phyloP scores from a whole-genome alignment of 106 monocot genomes.

The Dactylorhiza incarnata region DNA sequence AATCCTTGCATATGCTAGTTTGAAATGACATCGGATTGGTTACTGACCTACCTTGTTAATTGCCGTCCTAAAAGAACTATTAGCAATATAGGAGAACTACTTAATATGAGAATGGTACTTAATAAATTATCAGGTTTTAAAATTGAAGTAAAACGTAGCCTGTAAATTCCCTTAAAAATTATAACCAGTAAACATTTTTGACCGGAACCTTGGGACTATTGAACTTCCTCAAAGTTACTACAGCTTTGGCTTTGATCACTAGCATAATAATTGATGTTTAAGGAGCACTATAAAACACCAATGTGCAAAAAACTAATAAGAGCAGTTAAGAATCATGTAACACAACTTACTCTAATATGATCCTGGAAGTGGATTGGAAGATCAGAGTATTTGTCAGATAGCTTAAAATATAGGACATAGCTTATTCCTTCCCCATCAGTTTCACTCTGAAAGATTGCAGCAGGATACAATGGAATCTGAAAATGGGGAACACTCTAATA shows the following conservation, averaged over 20 bases:
- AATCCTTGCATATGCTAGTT: no score
- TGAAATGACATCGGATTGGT: no score
- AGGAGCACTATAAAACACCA: neutral
- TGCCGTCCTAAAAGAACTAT: no score
- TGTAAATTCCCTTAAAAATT: neutral
- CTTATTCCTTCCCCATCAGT: slow-evolving; percentile 71
- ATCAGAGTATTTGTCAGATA: slow-evolving; percentile 49
- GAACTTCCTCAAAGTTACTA: neutral
- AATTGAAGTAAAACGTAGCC: neutral
- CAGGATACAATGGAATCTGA: slow-evolving; percentile 65
- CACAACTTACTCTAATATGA: slow-evolving; percentile 44
- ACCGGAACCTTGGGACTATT: neutral
- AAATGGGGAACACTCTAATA: slow-evolving; percentile 1
- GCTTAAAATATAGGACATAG: slow-evolving; percentile 54
- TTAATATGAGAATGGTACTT: no score
- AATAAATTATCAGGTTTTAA: neutral
- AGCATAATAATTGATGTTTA: neutral
- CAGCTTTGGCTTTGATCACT: neutral
- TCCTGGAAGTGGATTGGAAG: slow-evolving; percentile 55
- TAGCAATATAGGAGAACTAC: no score
- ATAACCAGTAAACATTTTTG: neutral
- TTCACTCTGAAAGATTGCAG: slow-evolving; percentile 58
- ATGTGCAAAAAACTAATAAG: neutral
- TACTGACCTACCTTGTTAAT: no score
- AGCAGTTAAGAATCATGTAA: neutral